phyloP scores from a whole-genome alignment of 352 stramenopile genomes.

The Phytophthora constricta region DNA sequence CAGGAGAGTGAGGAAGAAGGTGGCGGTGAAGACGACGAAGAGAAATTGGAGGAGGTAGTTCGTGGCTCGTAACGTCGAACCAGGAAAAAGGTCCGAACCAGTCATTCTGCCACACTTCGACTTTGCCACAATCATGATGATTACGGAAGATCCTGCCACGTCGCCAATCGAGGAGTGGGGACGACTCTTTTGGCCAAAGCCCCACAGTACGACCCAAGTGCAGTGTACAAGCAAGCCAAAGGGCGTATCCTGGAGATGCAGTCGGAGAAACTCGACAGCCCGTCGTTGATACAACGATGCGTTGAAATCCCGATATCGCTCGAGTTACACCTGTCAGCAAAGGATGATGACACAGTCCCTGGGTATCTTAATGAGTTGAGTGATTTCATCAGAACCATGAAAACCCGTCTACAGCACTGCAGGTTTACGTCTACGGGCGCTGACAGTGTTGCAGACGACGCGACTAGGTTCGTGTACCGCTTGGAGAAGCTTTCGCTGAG shows the following conservation, averaged over 20 bases:
- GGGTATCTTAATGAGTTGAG: slow-evolving; percentile 3
- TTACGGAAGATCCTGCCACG: neutral
- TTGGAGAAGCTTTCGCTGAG: slow-evolving; percentile 10
- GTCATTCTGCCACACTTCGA: slow-evolving; percentile 20
- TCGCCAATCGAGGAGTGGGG: slow-evolving; percentile 9
- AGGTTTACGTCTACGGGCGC: too few species aligned
- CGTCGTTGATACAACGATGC: neutral
- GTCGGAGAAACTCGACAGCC: neutral
- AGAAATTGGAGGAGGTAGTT: slow-evolving; percentile 15
- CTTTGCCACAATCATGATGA: slow-evolving; percentile 7
- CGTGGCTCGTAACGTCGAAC: slow-evolving; percentile 11
- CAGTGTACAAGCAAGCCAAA: slow-evolving; percentile 15
- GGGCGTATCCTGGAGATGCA: slow-evolving; percentile 14
- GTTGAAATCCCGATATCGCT: slow-evolving; percentile 25
- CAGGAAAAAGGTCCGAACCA: neutral
- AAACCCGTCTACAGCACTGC: too few species aligned
- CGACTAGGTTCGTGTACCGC: slow-evolving; percentile 1
- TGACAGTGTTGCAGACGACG: neutral
- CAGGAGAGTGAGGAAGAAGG: neutral
- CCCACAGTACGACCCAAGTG: slow-evolving; percentile 9
- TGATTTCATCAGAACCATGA: slow-evolving; percentile 8
- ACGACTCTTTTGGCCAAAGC: slow-evolving; percentile 10
- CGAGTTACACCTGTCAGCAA: slow-evolving; percentile 4
- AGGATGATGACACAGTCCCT: too few species aligned
- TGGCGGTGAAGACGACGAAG: slow-evolving; percentile 4